Base-by-base conservation (phyloP, 202 grass and related monocot genomes). In the Sporobolus alterniflorus region DNA sequence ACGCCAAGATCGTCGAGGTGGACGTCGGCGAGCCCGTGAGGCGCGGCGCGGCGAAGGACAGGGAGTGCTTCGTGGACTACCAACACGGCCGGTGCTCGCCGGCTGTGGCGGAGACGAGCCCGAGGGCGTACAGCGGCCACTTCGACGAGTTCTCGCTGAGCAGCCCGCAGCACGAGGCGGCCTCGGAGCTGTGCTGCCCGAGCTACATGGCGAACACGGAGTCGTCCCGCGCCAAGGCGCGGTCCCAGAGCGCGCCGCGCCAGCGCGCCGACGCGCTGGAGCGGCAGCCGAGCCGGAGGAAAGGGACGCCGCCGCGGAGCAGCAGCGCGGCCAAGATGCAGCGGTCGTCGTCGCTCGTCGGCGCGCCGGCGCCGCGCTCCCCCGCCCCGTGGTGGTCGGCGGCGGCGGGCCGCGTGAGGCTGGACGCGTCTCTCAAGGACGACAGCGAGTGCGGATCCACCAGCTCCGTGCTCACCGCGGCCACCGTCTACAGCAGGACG, bases 151-250 rank as follows among this genome's bases (percentile, higher is more conserved):
- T 89, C 8, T 76, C 89, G 34, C 73, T 92, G 36, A 90, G 83
- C 87, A 98, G 91, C 77, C 96, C 93, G 3, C 81, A 88, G 33
- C 71, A 84, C 83, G 66, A 76, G 42, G 36, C 36, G 36, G 36
- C 36, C 36, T 4, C 36, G 36, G 36, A 4, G 6, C 36, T 8
- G 43, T 34, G 79, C 68, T 90, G 84, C 73, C 91, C 91, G 34
- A 92, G 83, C 85, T 99, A 99, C 83, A 99, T 99, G 96, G 86
- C 91, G 17, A 92, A 96, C 77, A 99, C 96, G 0, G 81, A 99
- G 88, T 99, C 96, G 12, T 96, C 91, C 20, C 89, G 91, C 28
- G 96, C 96, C 51, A 99, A 99, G 91, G 91, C 87, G 13, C 80
- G 91, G 66, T 92, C 97, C 36, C 96, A 96, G 77, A 99, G 97